These are phyloP conservation scores for Saccharomyces paradoxus DNA, from an alignment of 805 yeast genomes.

Conservation along the genomic window DNA sequence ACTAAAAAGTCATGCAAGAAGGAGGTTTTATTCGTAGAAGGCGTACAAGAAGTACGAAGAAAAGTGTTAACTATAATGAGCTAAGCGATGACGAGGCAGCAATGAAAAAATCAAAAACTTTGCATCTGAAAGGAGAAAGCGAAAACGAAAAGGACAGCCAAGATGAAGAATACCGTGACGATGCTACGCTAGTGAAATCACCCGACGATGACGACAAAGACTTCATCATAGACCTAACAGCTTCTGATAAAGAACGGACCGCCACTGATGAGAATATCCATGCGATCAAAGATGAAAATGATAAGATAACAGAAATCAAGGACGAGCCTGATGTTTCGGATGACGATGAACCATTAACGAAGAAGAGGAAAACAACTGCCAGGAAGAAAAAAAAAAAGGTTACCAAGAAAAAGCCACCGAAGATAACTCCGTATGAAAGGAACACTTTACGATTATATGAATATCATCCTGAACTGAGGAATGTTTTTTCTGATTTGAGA, in stretches of 20 bases:
- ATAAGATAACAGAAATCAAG: background rate
- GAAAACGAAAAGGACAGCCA: background rate
- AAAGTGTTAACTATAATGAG: slow-evolving; percentile 32
- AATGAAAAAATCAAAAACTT: background rate
- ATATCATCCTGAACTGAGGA: slow-evolving; percentile 69
- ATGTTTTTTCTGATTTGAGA: slow-evolving; percentile 60
- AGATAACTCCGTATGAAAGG: slow-evolving; percentile 60
- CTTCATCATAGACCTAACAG: background rate
- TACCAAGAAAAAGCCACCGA: slow-evolving; percentile 32
- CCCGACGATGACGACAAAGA: slow-evolving; percentile 2
- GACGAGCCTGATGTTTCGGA: slow-evolving; percentile 4
- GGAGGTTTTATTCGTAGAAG: slow-evolving; percentile 29
- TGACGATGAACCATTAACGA: slow-evolving; percentile 17
- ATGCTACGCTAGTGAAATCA: background rate
- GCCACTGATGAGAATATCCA: background rate
- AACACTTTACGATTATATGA: slow-evolving; percentile 60
- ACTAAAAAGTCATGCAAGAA: slow-evolving; percentile 14
- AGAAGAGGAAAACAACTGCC: slow-evolving; percentile 16
- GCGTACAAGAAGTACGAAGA: slow-evolving; percentile 22
- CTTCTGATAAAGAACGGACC: background rate
- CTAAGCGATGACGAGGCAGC: slow-evolving; percentile 16
- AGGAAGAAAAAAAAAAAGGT: slow-evolving; percentile 13
- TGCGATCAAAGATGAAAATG: slow-evolving; percentile 2
- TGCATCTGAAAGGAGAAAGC: background rate
- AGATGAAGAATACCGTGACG: slow-evolving; percentile 2